These are phyloP conservation scores for Metarhizium brunneum DNA, from an alignment of 2,329 filamentous ascomycete species.

Conservation along the genomic window DNA sequence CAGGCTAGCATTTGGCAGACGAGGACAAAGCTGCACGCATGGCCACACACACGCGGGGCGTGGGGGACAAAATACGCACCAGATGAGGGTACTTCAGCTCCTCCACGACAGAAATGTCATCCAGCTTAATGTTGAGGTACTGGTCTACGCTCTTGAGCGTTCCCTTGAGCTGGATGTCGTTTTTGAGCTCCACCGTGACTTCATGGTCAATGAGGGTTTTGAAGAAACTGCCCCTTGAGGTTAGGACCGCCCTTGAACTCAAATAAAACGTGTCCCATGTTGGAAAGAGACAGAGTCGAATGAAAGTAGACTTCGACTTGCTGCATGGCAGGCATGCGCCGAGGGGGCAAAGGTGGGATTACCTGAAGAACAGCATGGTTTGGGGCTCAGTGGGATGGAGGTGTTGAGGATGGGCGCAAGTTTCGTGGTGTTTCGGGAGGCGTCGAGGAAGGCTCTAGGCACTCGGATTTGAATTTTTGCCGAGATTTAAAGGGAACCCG, in stretches of 20 bases:
- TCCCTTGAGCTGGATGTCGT: constrained; percentile 94
- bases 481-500: no score
- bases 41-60: neutral
- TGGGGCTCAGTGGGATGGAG: no score
- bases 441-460: no score
- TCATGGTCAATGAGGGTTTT: constrained; percentile 96
- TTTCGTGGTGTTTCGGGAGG: no score
- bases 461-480: no score
- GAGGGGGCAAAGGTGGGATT: neutral
- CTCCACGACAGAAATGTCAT: constrained; percentile 87
- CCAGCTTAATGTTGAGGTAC: constrained; percentile 98
- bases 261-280: neutral
- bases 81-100: constrained; percentile 93
- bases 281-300: neutral
- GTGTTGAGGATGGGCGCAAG: neutral
- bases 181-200: constrained; percentile 98
- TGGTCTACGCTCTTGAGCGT: constrained; percentile 96
- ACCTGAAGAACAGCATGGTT: constrained; percentile 39
- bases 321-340: no score
- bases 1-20: no score
- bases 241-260: neutral
- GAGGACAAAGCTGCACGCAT: neutral
- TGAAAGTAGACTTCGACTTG: no score
- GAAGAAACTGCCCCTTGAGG: constrained; percentile 63
- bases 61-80: constrained; percentile 35